Evolutionary conservation across 345 rosid genomes (phyloP), one percentile per base, ranked within the genome.

Genomic region (Lepidium didymum): DNA sequence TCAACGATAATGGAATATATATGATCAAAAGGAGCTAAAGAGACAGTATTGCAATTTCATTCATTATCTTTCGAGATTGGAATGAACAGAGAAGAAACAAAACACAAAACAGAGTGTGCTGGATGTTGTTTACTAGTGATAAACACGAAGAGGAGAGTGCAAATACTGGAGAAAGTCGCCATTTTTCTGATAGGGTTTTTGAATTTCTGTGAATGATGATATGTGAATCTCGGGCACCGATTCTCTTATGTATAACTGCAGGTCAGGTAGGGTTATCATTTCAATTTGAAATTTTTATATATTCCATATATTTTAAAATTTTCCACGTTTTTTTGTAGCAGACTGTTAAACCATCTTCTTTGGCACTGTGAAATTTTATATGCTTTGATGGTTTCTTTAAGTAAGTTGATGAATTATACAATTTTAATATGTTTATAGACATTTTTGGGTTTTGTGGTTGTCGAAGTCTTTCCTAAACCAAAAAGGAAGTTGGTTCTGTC

Each of bases 91-190:
- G 52, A 15, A 61, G 15, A 10, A 34, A 35, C 13, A 52, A 13
- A 3, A 10, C 6, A 42, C 6, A 42, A 43, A 59, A 43, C 15
- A 42, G 53, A 43, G 51, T 10, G 40, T 10, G 31, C 19, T 23
- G 12, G 16, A 6, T 37, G 16, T 15, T 25, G 9, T 43, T 27
- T 63, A 64, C 68, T 35, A 19, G 68, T 49, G 68, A 72, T 45
- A 58, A 63, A 72, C 31, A 45, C 10, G 18, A 72, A 55, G 43
- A 72, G 46, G 50, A 64, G 41, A 37, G 46, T 10, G 50, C 25
- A n/a, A 62, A 54, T 15, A 27, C 63, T 36, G 50, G 64, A 63
- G 75, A 63, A 7, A 45, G 35, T 63, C 9, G 62, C 13, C 68
- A 70, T 62, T 9, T 51, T 18, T 15, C 10, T 4, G 2, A 12